These are phyloP conservation scores for Aspergillus viridinutans DNA, from an alignment of 2,329 filamentous ascomycete genomes.

Conservation along the genomic window DNA sequence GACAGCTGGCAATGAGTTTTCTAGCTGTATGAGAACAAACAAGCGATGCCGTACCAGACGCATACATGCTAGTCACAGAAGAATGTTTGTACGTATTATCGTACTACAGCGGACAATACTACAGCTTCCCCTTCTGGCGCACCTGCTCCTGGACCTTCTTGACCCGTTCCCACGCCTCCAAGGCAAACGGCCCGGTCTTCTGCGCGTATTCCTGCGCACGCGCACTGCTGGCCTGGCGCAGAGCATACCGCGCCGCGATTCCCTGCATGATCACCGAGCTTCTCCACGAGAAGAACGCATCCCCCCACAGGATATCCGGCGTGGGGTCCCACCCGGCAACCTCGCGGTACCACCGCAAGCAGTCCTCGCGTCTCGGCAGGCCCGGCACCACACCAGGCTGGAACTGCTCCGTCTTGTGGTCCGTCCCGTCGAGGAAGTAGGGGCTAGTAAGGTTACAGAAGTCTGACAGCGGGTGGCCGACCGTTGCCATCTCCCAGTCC, in stretches of 20 bases:
- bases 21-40: neutral
- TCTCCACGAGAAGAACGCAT: slow-evolving; percentile 59
- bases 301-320: slow-evolving; percentile 57
- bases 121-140: slow-evolving; percentile 42
- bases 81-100: neutral
- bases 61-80: neutral
- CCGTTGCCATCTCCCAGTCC: slow-evolving; percentile 98
- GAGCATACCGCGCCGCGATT: slow-evolving; percentile 82
- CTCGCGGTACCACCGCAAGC: slow-evolving; percentile 63
- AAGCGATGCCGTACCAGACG: neutral
- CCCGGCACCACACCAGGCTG: slow-evolving; percentile 61
- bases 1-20: neutral
- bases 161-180: slow-evolving; percentile 74
- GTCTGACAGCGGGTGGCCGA: slow-evolving; percentile 93
- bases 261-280: slow-evolving; percentile 71
- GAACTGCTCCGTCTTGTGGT: slow-evolving; percentile 49
- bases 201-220: slow-evolving; percentile 69
- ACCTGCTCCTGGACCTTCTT: slow-evolving; percentile 43
- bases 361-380: slow-evolving; percentile 56
- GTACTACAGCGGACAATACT: slow-evolving; percentile 15
- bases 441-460: slow-evolving; percentile 67
- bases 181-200: slow-evolving; percentile 67
- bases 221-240: slow-evolving; percentile 82
- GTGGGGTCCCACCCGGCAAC: slow-evolving; percentile 67
- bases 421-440: slow-evolving; percentile 33